These are phyloP conservation scores for Cytospora chrysosperma DNA, from an alignment of 2,329 filamentous ascomycete species.

Conservation along the genomic window DNA sequence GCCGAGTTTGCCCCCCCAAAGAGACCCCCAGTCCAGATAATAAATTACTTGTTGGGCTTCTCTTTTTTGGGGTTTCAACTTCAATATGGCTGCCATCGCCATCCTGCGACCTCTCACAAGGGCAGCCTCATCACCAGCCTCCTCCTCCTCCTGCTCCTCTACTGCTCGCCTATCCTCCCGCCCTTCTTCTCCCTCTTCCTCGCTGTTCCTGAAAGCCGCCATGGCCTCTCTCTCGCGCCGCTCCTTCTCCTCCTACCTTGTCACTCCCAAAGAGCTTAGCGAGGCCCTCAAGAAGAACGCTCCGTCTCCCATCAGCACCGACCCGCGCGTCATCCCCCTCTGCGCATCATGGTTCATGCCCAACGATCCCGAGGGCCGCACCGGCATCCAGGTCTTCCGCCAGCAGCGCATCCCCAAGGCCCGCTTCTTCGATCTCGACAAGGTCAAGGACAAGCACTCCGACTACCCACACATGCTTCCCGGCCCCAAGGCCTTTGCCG, in stretches of 20 bases:
- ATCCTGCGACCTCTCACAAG: conserved; percentile 42
- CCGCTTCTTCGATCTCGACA: conserved; percentile 95
- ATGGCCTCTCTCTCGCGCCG: conserved; percentile 38
- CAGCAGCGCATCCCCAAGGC: conserved; percentile 83
- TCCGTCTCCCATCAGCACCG: conserved; percentile 73
- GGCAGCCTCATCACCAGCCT: conserved; percentile 29
- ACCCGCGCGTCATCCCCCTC: conserved; percentile 81
- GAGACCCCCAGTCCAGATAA: background rate
- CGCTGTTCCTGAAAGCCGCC: conserved; percentile 24
- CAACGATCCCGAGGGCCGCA: conserved; percentile 71
- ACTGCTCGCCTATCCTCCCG: conserved; percentile 22
- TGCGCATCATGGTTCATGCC: conserved; percentile 97
- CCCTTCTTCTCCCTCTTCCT: conserved; percentile 21
- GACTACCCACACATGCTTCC: conserved; percentile 98
- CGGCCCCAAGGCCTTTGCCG: conserved; percentile 73
- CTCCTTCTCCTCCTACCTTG: conserved; percentile 76
- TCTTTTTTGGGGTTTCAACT: conserved; percentile 1
- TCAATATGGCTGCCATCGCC: conserved; percentile 44
- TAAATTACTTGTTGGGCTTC: background rate
- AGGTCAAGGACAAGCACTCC: conserved; percentile 80
- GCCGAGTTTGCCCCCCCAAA: background rate
- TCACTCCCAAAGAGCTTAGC: conserved; percentile 79
- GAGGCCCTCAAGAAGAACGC: conserved; percentile 81
- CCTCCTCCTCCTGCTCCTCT: no score
- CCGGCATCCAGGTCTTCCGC: conserved; percentile 77